phyloP scores from a whole-genome alignment of 1,139 yeast genomes.

The Hanseniaspora uvarum region DNA sequence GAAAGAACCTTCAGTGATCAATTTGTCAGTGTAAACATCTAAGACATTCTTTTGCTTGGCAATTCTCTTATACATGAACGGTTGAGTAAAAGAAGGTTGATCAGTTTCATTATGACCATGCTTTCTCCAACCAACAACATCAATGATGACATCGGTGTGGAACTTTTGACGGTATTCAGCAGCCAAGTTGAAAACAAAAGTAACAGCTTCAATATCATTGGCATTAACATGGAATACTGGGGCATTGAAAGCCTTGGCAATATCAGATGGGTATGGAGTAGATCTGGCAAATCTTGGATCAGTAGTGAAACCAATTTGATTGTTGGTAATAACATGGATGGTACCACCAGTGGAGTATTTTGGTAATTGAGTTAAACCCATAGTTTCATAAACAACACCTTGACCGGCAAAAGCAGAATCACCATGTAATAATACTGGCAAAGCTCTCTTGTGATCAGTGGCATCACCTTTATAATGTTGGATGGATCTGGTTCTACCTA shows the following conservation, averaged over 20 bases:
- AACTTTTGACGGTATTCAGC: constrained; percentile 97
- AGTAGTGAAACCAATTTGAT: constrained; percentile 98
- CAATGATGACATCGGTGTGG: constrained; percentile 93
- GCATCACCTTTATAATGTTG: constrained; percentile 85
- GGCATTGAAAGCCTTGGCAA: constrained; percentile 92
- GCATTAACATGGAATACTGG: constrained; percentile 99
- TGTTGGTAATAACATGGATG: constrained; percentile 85
- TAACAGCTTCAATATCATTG: constrained; percentile 89
- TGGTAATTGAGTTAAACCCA: constrained; percentile 87
- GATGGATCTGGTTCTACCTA: constrained; percentile 95
- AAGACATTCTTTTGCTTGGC: constrained; percentile 81
- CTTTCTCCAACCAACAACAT: constrained; percentile 96
- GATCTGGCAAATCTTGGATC: constrained; percentile 97
- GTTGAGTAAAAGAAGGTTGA: constrained; percentile 98
- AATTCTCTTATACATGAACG: constrained; percentile 86
- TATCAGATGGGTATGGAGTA: constrained; percentile 94
- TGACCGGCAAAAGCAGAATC: constrained; percentile 99
- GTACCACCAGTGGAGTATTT: constrained; percentile 99
- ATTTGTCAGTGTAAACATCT: constrained; percentile 71
- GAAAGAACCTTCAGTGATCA: constrained; percentile 78
- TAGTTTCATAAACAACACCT: constrained; percentile 97
- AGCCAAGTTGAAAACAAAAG: constrained; percentile 86
- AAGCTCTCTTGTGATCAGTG: constrained; percentile 72
- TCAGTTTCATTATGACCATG: constrained; percentile 99
- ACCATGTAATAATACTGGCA: constrained; percentile 91